Evolutionary conservation across 495 filamentous ascomycete species (phyloP).

Genomic region (Pyronema omphalodes): DNA sequence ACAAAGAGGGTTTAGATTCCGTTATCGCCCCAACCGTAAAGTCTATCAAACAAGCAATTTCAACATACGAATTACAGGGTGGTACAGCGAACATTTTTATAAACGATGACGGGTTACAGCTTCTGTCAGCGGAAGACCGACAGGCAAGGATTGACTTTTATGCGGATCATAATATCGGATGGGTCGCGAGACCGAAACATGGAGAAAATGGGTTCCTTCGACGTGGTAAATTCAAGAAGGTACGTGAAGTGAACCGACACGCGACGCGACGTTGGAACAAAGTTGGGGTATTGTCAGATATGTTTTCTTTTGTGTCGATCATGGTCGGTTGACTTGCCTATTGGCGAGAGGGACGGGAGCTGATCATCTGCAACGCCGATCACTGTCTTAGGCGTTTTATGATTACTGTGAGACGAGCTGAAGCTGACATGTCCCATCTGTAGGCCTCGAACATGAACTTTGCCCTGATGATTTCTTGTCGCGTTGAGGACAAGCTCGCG

Average conservation of each 20-base stretch:
- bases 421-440: slow-evolving; percentile 12
- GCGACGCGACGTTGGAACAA: slow-evolving; percentile 2
- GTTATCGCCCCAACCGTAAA: slow-evolving; percentile 27
- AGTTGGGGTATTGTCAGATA: not conserved
- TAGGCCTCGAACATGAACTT: slow-evolving; percentile 78
- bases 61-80: slow-evolving; percentile 59
- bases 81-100: slow-evolving; percentile 66
- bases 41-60: slow-evolving; percentile 25
- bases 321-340: too few species aligned
- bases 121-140: slow-evolving; percentile 31
- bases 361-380: too few species aligned
- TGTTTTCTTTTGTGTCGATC: too few species aligned
- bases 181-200: slow-evolving; percentile 54
- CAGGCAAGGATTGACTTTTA: slow-evolving; percentile 41
- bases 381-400: too few species aligned
- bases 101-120: slow-evolving; percentile 62
- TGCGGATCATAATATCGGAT: slow-evolving; percentile 49
- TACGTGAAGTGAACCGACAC: slow-evolving; percentile 8
- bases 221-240: slow-evolving; percentile 37
- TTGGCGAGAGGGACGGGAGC: too few species aligned
- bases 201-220: slow-evolving; percentile 41
- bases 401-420: too few species aligned
- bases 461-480: slow-evolving; percentile 53
- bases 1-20: slow-evolving; percentile 46
- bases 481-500: slow-evolving; percentile 51